A percentile compares a stretch with the other conserved stretches of the same genome.
Conservation (phyloP, 805 yeast genomes). For the Sugiyamaella valdiviana region DNA sequence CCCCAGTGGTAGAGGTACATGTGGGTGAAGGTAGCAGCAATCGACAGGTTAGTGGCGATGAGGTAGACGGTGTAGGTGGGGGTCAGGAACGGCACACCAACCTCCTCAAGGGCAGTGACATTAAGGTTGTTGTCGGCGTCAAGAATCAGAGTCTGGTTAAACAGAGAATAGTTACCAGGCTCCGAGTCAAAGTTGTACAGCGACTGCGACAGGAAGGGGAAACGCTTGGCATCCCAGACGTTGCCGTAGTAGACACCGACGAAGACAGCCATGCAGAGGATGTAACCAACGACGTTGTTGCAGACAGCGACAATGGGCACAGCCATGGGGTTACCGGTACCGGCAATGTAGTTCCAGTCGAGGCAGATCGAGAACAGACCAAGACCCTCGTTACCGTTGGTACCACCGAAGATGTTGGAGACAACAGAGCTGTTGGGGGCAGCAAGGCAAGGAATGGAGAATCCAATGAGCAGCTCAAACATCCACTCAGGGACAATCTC, state of each 20-base stretch:
- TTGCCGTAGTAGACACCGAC: conserved; percentile 32
- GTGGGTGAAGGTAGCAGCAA: conserved; percentile 32
- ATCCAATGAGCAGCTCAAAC: conserved; percentile 28
- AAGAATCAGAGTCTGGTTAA: conserved; percentile 29
- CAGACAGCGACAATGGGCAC: conserved; percentile 28
- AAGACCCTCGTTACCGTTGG: conserved; percentile 33
- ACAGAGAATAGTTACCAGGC: conserved; percentile 19
- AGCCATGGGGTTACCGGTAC: conserved; percentile 29
- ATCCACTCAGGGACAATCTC: conserved; percentile 33
- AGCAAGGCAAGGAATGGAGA: conserved; percentile 28
- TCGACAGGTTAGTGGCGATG: conserved; percentile 31
- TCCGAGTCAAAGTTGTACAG: conserved; percentile 26
- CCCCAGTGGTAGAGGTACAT: conserved; percentile 30
- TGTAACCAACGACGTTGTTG: conserved; percentile 30
- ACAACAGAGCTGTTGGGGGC: conserved; percentile 27
- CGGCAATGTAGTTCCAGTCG: conserved; percentile 32
- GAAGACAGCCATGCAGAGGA: conserved; percentile 22
- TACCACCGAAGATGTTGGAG: conserved; percentile 32
- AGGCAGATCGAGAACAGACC: conserved; percentile 29
- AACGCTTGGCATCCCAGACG: conserved; percentile 29
- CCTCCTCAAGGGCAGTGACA: conserved; percentile 23
- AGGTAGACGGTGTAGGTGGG: conserved; percentile 31
- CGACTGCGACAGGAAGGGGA: conserved; percentile 34
- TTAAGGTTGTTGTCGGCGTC: conserved; percentile 23
- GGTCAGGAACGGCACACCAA: conserved; percentile 32